These are phyloP conservation scores for Ceratorhiza oryzae-sativae DNA, from an alignment of 1,284 basidiomycete species.

Conservation along the genomic window DNA sequence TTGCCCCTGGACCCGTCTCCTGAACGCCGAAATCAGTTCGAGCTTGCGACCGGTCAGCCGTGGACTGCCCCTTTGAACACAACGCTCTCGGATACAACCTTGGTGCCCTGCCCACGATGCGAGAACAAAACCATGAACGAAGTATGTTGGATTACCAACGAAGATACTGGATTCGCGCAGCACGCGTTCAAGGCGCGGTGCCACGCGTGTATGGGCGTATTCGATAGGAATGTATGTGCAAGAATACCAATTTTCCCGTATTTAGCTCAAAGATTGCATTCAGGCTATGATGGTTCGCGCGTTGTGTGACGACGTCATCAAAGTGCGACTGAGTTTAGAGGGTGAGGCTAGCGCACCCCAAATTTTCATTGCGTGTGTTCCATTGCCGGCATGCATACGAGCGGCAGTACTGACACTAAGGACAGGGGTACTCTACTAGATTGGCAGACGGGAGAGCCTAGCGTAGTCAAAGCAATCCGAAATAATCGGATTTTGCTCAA, in stretches of 20 bases:
- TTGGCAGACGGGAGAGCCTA: constrained; percentile 20
- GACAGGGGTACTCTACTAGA: constrained; percentile 34
- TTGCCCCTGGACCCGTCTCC: constrained; percentile 39
- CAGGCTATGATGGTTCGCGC: constrained; percentile 30
- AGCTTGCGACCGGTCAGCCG: constrained; percentile 36
- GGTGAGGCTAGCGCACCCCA: neutral
- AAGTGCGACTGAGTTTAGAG: constrained; percentile 10
- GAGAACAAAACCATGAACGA: constrained; percentile 14
- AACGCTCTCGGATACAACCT: neutral
- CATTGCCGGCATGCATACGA: no score
- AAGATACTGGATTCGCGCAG: constrained; percentile 37
- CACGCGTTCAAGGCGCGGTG: constrained; percentile 36
- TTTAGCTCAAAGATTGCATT: neutral
- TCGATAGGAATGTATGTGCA: constrained; percentile 12
- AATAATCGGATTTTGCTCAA: constrained; percentile 27
- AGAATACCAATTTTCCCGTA: neutral
- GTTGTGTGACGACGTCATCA: constrained; percentile 25
- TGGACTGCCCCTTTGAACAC: constrained; percentile 28
- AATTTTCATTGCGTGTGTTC: constrained; percentile 10
- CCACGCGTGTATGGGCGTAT: constrained; percentile 25
- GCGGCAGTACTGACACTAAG: no score
- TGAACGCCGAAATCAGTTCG: constrained; percentile 37
- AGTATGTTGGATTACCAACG: constrained; percentile 36
- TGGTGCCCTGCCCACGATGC: constrained; percentile 38
- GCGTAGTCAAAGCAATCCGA: neutral